A percentile compares a stretch with the other conserved stretches of the same genome.
phyloP scores from a whole-genome alignment of 495 filamentous ascomycete genomes.

The Aspergillus saccharolyticus region DNA sequence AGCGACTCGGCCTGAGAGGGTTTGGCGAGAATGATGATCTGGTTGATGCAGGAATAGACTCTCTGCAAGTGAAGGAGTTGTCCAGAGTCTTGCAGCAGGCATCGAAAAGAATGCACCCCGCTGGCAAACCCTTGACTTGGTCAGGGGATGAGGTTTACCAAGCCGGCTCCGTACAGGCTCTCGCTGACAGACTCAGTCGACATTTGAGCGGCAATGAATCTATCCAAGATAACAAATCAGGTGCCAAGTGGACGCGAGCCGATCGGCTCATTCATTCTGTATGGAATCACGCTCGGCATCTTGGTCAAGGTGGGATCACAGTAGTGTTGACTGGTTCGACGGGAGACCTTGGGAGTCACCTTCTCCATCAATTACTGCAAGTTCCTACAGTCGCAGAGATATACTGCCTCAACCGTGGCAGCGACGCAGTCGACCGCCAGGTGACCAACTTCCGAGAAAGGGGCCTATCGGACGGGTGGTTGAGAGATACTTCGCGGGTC shows the following conservation, averaged over 20 bases:
- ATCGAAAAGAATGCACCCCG: background rate
- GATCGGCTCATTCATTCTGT: background rate
- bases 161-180: background rate
- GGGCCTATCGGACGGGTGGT: slow-evolving; percentile 18
- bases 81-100: background rate
- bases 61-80: background rate
- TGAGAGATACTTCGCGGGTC: slow-evolving; percentile 12
- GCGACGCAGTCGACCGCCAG: slow-evolving; percentile 21
- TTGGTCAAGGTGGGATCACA: background rate
- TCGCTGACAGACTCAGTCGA: background rate
- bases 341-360: slow-evolving; percentile 53
- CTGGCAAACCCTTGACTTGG: background rate
- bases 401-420: slow-evolving; percentile 51
- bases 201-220: background rate
- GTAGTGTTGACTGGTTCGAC: slow-evolving; percentile 54
- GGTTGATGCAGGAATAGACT: background rate
- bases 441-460: slow-evolving; percentile 19
- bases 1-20: background rate
- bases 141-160: background rate
- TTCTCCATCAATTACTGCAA: slow-evolving; percentile 44
- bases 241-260: background rate
- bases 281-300: background rate
- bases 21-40: background rate
- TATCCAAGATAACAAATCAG: background rate
- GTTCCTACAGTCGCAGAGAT: slow-evolving; percentile 38